Base-by-base conservation (phyloP, 495 filamentous ascomycete species). In the Echria macrotheca region DNA sequence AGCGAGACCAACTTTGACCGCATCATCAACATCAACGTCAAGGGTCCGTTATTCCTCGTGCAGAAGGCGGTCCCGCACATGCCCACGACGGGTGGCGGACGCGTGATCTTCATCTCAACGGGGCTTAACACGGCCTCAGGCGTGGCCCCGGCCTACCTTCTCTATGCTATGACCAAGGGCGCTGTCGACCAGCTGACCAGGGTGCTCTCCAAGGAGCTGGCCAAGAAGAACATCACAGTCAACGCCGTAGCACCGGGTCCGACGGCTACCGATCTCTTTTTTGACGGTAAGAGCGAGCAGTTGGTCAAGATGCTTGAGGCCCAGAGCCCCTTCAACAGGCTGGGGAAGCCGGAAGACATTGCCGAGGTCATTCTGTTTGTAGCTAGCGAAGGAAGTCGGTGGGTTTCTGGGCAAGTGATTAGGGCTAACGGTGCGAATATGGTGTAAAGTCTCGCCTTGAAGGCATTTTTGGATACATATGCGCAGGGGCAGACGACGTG, bases 131-230 rank as follows among this genome's bases (percentile, higher is more conserved):
- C 50, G 5, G 53, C 66, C 5, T 71, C 67, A 0, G 65, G 53
- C 1, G 69, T 86, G 8, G 64, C 69, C n/a, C 79, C 83, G 1
- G 58, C 61, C 2, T 86, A 85, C 53, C 69, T 85, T 26, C 67
- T 83, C 23, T 87, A 88, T 57, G 65, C 66, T 24, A 65, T 75
- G 0, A 79, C 75, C 45, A 88, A 88, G 55, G 85, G 82, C 41
- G 81, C 85, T 4, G 74, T 88, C 37, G 81, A 87, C 58, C 82
- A 87, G 58, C 81, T 88, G 70, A 73, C 75, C 0, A 74, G 82
- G 5, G 69, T 78, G 11, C 60, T 86, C 35, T 70, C 77, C 36
- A 87, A 87, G 60, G 82, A 85, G 38, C 72, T 87, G 32, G 83
- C 71, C 4, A 61, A 69, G 7, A 78, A 77, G 47, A 75, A 74